Base-by-base conservation (phyloP, 352 stramenopile species). In the Phytopythium chamaehyphon region DNA sequence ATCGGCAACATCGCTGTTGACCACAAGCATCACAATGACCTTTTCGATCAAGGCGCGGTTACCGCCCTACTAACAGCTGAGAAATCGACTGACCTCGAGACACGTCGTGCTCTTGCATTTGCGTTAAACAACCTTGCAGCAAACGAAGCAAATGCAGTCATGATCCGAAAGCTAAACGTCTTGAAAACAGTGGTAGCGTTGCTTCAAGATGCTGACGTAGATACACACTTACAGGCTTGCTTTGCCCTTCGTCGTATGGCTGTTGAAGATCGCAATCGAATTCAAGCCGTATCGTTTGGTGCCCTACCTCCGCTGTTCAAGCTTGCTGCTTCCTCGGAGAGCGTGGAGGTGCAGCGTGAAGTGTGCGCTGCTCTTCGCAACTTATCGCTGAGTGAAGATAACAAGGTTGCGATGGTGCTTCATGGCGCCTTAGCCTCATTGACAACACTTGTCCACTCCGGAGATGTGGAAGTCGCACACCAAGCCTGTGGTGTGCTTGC, bases 91-190 rank as follows among this genome's bases (percentile, higher is more conserved):
- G 83, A 98, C 52, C 47, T 98, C 24, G 90, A 98, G 61, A 98
- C 95, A 19, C 76, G 92, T 5, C 86, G 95, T 5, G 83, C 88
- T 19, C 72, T 97, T 6, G 89, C 94, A 15, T 98, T 98, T 70
- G 91, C 93, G 28, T 76, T 98, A 24, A 97, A 98, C 56, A 98
- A 98, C 72, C 69, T 96, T 46, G 95, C 92, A 3, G 78, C 73
- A 11, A 95, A 97, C 58, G 82, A 98, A 58, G 77, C 73, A 10
- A 98, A 98, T 63, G 91, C 93, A 61, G 55, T 69, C 0, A 67
- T 77, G 47, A 86, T 90, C 56, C 89, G 87, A 40, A 97, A 95
- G 47, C 60, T 96, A 55, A 88, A 88, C 48, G 74, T 97, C 31
- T 37, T 97, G 40, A 69, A 86, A 47, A 84, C 87, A 6, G 71